A percentile compares a stretch with the other conserved stretches of the same genome.
Conservation (phyloP, 2,329 filamentous ascomycete genomes). For the Coleophoma eucalyptorum region DNA sequence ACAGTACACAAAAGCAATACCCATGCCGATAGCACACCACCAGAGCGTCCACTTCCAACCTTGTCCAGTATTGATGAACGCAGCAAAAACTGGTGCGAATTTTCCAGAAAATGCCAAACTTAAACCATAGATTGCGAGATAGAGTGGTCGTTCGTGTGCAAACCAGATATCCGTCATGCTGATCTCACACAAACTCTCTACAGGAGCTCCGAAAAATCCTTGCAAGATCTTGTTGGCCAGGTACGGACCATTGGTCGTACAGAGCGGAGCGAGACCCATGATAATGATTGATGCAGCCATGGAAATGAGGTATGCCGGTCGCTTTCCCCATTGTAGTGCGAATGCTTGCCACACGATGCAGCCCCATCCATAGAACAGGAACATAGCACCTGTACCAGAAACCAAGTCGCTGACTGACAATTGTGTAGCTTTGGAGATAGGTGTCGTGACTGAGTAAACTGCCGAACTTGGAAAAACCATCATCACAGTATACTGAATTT, state of each 20-base stretch:
- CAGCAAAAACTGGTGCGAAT: constrained; percentile 38
- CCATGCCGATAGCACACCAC: constrained; percentile 47
- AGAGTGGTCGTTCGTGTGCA: constrained; percentile 36
- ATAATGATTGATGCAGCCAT: constrained; percentile 26
- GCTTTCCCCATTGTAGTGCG: constrained; percentile 46
- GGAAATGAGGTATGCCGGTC: constrained; percentile 41
- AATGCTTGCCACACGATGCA: constrained; percentile 48
- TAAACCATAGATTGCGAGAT: constrained; percentile 38
- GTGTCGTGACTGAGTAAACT: constrained; percentile 44
- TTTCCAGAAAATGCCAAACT: constrained; percentile 38
- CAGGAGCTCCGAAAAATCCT: constrained; percentile 20
- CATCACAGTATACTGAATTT: constrained; percentile 35
- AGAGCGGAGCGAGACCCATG: constrained; percentile 28
- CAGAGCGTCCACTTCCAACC: constrained; percentile 43
- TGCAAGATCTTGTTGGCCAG: constrained; percentile 19
- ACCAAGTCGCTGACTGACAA: constrained; percentile 39
- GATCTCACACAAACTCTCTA: constrained; percentile 25
- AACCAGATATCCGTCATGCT: constrained; percentile 34
- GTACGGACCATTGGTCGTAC: constrained; percentile 15
- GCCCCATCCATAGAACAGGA: constrained; percentile 46
- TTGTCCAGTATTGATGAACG: constrained; percentile 41
- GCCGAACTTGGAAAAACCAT: constrained; percentile 41
- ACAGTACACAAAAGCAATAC: constrained; percentile 39
- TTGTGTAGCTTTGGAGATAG: constrained; percentile 39
- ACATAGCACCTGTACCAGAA: constrained; percentile 46